phyloP scores from a whole-genome alignment of 164 flowering plant species.

The Magnolia sinica region DNA sequence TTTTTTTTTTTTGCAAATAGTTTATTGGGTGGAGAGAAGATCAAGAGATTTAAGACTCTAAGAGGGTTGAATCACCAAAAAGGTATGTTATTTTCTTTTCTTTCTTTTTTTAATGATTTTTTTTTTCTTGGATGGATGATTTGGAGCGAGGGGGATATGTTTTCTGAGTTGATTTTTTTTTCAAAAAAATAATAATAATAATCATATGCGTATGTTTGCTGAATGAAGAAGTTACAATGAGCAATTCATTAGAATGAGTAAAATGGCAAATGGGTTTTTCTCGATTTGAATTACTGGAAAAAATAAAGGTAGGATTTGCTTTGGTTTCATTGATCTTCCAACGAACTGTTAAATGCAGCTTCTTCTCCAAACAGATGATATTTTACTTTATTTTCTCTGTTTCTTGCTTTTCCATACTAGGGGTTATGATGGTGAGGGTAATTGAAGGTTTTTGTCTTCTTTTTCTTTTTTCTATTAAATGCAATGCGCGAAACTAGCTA shows the following conservation, averaged over 20 bases:
- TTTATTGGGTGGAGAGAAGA: slow-evolving; percentile 28
- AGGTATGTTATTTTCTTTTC: slow-evolving; percentile 18
- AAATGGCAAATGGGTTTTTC: background rate
- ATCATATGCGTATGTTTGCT: background rate
- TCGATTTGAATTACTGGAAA: background rate
- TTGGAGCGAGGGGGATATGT: background rate
- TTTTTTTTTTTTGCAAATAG: slow-evolving; percentile 7
- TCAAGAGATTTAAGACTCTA: slow-evolving; percentile 37
- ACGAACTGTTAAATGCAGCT: background rate
- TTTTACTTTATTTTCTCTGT: background rate
- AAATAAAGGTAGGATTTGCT: background rate
- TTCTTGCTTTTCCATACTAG: background rate
- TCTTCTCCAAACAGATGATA: background rate
- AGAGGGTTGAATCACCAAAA: slow-evolving; percentile 13
- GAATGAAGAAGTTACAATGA: background rate
- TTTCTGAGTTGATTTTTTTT: background rate
- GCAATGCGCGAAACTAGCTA: background rate
- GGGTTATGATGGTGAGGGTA: background rate
- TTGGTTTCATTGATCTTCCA: background rate
- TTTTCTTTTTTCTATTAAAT: background rate
- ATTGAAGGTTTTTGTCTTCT: background rate
- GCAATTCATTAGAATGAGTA: background rate
- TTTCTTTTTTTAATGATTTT: slow-evolving; percentile 3
- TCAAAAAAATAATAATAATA: background rate
- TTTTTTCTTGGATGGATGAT: slow-evolving; percentile 9